Percentiles rank a stretch among this genome's conserved stretches.
phyloP scores from a whole-genome alignment of 1,284 basidiomycete species.

The Macrocystidia cucumis region DNA sequence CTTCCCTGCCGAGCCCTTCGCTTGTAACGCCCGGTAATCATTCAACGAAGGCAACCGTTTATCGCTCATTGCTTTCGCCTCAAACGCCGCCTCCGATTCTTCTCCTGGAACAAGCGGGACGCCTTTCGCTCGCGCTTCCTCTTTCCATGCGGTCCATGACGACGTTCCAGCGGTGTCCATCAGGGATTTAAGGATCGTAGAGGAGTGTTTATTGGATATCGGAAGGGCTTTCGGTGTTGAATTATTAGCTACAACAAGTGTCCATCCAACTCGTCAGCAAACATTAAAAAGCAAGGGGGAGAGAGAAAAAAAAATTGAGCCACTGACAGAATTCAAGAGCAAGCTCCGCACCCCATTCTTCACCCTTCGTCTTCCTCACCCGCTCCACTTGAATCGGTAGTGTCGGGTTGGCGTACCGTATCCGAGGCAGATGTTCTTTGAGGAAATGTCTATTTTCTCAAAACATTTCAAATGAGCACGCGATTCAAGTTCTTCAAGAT shows the following conservation, averaged over 20 bases:
- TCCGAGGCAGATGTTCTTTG: slow-evolving; percentile 65
- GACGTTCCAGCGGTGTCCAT: slow-evolving; percentile 58
- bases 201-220: slow-evolving; percentile 61
- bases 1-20: too few relatives aligned
- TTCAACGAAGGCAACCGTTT: slow-evolving; percentile 16
- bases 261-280: slow-evolving; percentile 42
- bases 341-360: slow-evolving; percentile 52
- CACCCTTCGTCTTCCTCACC: slow-evolving; percentile 39
- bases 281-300: not conserved
- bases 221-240: slow-evolving; percentile 38
- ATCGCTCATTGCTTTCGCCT: slow-evolving; percentile 8
- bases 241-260: too few relatives aligned
- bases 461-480: not conserved
- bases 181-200: slow-evolving; percentile 54
- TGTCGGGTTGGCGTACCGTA: slow-evolving; percentile 64
- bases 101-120: slow-evolving; percentile 38
- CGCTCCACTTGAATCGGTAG: slow-evolving; percentile 51
- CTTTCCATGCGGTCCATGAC: slow-evolving; percentile 52
- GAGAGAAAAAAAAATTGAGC: slow-evolving; percentile 2
- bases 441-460: slow-evolving; percentile 53
- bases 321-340: slow-evolving; percentile 54
- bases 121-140: slow-evolving; percentile 34
- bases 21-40: slow-evolving; percentile 15
- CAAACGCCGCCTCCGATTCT: slow-evolving; percentile 16
- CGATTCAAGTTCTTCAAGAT: not conserved